Percentiles rank a stretch among this genome's conserved stretches.
Evolutionary conservation across 2,329 filamentous ascomycete genomes (phyloP).

Genomic region (Waltergamsia citrina): DNA sequence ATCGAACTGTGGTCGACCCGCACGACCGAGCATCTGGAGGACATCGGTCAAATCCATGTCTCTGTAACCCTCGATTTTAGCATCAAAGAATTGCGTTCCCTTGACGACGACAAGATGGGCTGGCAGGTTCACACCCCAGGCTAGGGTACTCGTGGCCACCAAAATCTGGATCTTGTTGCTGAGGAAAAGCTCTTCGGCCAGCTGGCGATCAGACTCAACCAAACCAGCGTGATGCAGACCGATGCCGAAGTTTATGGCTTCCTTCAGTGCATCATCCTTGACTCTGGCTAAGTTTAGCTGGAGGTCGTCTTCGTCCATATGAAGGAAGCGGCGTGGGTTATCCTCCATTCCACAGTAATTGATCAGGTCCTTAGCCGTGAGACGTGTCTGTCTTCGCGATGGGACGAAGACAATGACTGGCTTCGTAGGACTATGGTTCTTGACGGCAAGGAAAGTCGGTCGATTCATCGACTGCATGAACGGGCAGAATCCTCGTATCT

Average conservation of each 20-base stretch:
- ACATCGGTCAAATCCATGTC: slow-evolving; percentile 99
- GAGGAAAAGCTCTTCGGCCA: slow-evolving; percentile 89
- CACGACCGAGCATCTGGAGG: slow-evolving; percentile 92
- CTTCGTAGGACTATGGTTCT: slow-evolving; percentile 91
- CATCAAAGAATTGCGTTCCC: slow-evolving; percentile 95
- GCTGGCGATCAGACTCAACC: slow-evolving; percentile 83
- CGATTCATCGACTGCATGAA: slow-evolving; percentile 99
- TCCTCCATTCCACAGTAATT: slow-evolving; percentile 99
- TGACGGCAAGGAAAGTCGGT: slow-evolving; percentile 92
- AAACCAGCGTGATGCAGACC: slow-evolving; percentile 95
- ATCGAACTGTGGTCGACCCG: slow-evolving; percentile 93
- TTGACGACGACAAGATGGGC: slow-evolving; percentile 97
- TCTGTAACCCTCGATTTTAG: slow-evolving; percentile 93
- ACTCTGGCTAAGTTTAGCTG: slow-evolving; percentile 79
- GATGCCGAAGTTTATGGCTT: slow-evolving; percentile 95
- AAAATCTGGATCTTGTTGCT: slow-evolving; percentile 98
- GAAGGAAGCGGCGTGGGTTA: slow-evolving; percentile 84
- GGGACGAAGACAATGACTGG: slow-evolving; percentile 98
- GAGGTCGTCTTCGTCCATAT: slow-evolving; percentile 91
- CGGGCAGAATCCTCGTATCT: slow-evolving; percentile 90
- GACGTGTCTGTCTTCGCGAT: slow-evolving; percentile 84
- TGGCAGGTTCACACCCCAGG: slow-evolving; percentile 96
- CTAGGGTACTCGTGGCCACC: slow-evolving; percentile 88
- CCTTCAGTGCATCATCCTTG: slow-evolving; percentile 85
- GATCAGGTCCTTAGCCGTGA: slow-evolving; percentile 93